Percentiles rank a stretch among this genome's conserved stretches.
phyloP scores from a whole-genome alignment of 2,329 filamentous ascomycete genomes.

The Stemphylium vesicarium region DNA sequence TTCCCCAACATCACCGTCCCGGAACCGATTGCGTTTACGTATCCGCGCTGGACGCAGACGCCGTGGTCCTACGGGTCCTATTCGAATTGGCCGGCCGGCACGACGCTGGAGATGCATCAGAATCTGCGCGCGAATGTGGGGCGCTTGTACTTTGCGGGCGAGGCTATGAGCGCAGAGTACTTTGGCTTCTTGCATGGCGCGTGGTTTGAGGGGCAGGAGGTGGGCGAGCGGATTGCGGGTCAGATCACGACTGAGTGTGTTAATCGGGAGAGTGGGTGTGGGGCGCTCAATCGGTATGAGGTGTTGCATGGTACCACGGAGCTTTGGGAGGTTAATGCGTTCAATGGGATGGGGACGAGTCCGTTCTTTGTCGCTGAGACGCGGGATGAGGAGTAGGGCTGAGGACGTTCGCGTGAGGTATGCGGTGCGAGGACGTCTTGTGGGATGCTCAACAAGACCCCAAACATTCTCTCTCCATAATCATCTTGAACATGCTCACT shows the following conservation, averaged over 20 bases:
- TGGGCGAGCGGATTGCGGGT: slow-evolving; percentile 40
- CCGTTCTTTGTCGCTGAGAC: slow-evolving; percentile 29
- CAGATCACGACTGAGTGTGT: slow-evolving; percentile 32
- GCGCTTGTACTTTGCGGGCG: slow-evolving; percentile 69
- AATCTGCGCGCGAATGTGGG: slow-evolving; percentile 70
- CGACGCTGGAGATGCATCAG: slow-evolving; percentile 69
- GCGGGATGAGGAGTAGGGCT: neutral
- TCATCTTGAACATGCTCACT: too few relatives aligned
- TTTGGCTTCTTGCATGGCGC: slow-evolving; percentile 68
- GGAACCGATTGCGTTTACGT: slow-evolving; percentile 65
- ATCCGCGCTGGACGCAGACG: slow-evolving; percentile 63
- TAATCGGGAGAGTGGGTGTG: slow-evolving; percentile 35
- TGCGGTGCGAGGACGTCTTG: neutral
- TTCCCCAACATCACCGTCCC: slow-evolving; percentile 64
- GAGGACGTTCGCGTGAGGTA: neutral
- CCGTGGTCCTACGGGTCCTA: slow-evolving; percentile 66
- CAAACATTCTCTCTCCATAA: neutral
- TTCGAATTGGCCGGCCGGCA: slow-evolving; percentile 70
- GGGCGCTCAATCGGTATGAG: slow-evolving; percentile 36
- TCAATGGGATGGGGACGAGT: slow-evolving; percentile 40
- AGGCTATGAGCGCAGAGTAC: slow-evolving; percentile 67
- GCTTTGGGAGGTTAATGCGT: slow-evolving; percentile 33
- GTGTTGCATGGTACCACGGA: slow-evolving; percentile 41
- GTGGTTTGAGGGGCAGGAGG: slow-evolving; percentile 47
- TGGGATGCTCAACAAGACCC: neutral